Evolutionary conservation across 148 eudicot species (phyloP), one percentile per base, ranked within the genome.

Genomic region (Rheum nobile): DNA sequence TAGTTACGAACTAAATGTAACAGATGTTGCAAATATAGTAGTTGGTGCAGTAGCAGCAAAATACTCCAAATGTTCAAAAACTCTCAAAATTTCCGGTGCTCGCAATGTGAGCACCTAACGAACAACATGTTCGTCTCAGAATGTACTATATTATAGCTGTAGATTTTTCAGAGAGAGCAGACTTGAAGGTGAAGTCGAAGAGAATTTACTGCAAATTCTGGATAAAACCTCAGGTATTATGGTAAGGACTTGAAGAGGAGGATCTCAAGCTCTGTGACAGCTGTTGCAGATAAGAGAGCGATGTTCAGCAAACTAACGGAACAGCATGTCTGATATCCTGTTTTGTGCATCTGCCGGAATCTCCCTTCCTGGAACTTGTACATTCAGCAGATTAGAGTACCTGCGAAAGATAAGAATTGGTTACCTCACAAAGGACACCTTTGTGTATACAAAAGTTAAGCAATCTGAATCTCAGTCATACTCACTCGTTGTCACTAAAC

Each of bases 351-450:
- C 97, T 13, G 77, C 76, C 0, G 99, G 99, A 71, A 95, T 90
- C n/a, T 95, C 98, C 78, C 99, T 86, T 47, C 98, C 99, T 4
- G 97, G 97, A 80, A 95, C 93, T 57, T 85, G 84, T 47, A 87
- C 83, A 79, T 88, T 88, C 52, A 91, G 77, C 77, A 95, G 96
- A 87, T 73, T 88, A 55, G 71, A 39, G 63, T 95, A 93, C 86
- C 98, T 93, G 86, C 26, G 44, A 75, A 77, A 35, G 11, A 42
- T 37, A 17, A 34, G 70, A 34, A 3, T 65, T 17, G 41, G 39
- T 65, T 17, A 65, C 70, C 10, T 31, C 70, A 65, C 17, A 29
- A 28, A 14, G 17, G 67, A 26, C 65, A 9, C 13, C 31, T 22
- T 55, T 24, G 14, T 55, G 65, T 28, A 29, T 10, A 6, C 28